Evolutionary conservation across 139 green algal genomes (phyloP), one percentile per base, ranked within the genome.

Genomic region (Ostreobium quekettii): DNA sequence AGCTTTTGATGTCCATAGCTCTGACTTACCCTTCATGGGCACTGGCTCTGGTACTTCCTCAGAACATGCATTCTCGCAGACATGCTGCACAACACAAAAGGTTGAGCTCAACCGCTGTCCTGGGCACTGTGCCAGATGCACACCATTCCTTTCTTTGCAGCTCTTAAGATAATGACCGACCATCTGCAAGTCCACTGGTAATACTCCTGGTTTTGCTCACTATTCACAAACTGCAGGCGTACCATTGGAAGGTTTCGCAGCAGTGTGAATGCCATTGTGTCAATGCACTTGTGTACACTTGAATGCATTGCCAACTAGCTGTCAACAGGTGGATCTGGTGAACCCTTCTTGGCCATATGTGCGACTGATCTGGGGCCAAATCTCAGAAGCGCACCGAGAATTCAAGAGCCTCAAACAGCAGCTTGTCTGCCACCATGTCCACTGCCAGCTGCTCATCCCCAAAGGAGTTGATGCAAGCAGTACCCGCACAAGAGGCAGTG

Each of bases 371-470:
- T 53, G 11, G 11, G 15, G 15, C 19, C 42, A 53, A 19, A 19
- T 19, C 15, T 53, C 42, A 26, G 53, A 11, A 26, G 19, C 22
- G 15, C 68, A 90, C 83, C 4, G 81, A 91, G 87, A 84, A 96
- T 37, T 77, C 77, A 2, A 95, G 83, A 4, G 88, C 86, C 80
- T 97, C 90, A 57, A 96, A 96, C 65, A 97, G 85, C 67, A 96
- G 78, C 80, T 95, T 95, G 86, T 97, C 91, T 22, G 91, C 90
- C 47, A 96, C 75, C 79, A 96, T 74, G 83, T 97, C 90, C 6
- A 97, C 83, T 2, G 89, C 87, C 71, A 97, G 83, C 87, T 97
- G 90, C 82, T 96, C 90, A 60, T 97, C 90, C 28, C 91, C 91
- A 66, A 97, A 96, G 76, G 80, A 90, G 86, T 97, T 97, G 38